Evolutionary conservation across 2,329 filamentous ascomycete genomes (phyloP).

Genomic region (Nemania serpens): DNA sequence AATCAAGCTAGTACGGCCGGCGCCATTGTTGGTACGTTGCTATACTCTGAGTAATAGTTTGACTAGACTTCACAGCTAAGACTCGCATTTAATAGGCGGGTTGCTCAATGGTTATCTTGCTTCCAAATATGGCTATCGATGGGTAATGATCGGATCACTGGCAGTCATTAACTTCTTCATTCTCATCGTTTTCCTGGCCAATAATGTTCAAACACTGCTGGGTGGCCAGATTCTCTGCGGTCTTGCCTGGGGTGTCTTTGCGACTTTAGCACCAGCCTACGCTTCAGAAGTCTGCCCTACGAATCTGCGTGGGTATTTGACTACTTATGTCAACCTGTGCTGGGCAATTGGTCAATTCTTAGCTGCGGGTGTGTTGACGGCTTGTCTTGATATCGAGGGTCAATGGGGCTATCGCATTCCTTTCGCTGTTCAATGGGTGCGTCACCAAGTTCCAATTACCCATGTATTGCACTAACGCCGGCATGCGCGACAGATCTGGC

Average conservation of each 20-base stretch:
- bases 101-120: conserved; percentile 40
- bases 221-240: conserved; percentile 41
- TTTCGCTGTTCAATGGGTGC: conserved; percentile 51
- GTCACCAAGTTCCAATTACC: neutral
- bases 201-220: conserved; percentile 31
- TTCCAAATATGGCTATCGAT: conserved; percentile 38
- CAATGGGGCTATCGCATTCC: conserved; percentile 51
- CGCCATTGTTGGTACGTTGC: conserved; percentile 36
- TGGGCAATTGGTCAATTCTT: conserved; percentile 52
- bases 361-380: conserved; percentile 47
- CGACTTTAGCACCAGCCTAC: conserved; percentile 42
- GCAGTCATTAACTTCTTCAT: conserved; percentile 39
- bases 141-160: conserved; percentile 39
- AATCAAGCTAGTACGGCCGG: conserved; percentile 40
- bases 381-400: conserved; percentile 41
- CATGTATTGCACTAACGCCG: neutral
- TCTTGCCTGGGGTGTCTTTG: conserved; percentile 41
- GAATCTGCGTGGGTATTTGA: conserved; percentile 45
- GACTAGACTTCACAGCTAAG: neutral
- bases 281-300: conserved; percentile 44
- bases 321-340: conserved; percentile 52
- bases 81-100: conserved; percentile 29
- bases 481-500: conserved; percentile 41
- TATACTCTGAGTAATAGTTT: neutral
- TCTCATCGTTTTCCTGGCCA: conserved; percentile 39